Percentiles rank a stretch among this genome's conserved stretches.
These are phyloP conservation scores for Hibiscus mutabilis DNA, from an alignment of 345 rosid genomes.

Conservation along the genomic window DNA sequence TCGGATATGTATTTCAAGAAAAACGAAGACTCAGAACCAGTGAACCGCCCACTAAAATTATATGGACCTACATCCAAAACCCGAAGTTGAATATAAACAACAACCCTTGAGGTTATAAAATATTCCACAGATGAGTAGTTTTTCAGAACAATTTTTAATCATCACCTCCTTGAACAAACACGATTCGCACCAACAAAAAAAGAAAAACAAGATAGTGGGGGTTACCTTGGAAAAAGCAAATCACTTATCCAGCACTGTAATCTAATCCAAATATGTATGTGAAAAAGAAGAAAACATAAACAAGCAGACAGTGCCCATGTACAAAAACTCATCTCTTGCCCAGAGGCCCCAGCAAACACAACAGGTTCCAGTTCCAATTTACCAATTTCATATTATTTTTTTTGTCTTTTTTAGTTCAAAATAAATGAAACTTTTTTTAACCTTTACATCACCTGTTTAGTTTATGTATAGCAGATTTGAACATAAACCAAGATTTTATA, in stretches of 20 bases:
- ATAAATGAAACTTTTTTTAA: too few relatives aligned
- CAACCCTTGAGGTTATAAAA: not conserved
- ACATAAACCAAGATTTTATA: not conserved
- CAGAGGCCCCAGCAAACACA: constrained; percentile 1
- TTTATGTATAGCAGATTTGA: not conserved
- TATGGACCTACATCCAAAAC: not conserved
- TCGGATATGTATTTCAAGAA: too few relatives aligned
- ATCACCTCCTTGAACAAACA: not conserved
- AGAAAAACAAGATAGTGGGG: not conserved
- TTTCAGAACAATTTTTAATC: not conserved
- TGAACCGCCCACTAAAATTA: not conserved
- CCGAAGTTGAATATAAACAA: not conserved
- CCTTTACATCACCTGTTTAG: too few relatives aligned
- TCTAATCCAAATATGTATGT: not conserved
- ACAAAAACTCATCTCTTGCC: not conserved
- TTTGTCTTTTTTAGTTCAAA: not conserved
- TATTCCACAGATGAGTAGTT: not conserved
- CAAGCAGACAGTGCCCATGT: not conserved
- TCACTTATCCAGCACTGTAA: not conserved
- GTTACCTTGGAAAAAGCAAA: not conserved
- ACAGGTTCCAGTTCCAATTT: not conserved
- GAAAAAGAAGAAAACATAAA: not conserved
- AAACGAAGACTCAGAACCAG: too few relatives aligned
- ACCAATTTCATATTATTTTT: not conserved
- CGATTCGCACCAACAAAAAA: not conserved